Conservation (phyloP, 352 stramenopile species). For the Phytophthora foliorum region DNA sequence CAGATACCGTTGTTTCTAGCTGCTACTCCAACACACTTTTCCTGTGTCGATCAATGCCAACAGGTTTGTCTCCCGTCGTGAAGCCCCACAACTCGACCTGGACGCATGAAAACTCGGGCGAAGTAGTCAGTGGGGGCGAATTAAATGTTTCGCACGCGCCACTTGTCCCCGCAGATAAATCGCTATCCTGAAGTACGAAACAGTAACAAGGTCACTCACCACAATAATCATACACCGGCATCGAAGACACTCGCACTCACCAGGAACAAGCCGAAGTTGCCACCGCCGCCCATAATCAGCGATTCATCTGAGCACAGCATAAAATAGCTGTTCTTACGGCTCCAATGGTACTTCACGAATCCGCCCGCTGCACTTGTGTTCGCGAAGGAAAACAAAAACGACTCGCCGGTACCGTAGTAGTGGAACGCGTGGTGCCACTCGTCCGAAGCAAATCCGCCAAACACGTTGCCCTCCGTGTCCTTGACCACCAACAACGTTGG, state of each 20-base stretch:
- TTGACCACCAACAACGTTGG: constrained; percentile 88
- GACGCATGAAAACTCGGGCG: constrained; percentile 84
- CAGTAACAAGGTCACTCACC: constrained; percentile 11
- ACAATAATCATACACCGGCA: neutral
- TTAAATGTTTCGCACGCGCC: constrained; percentile 91
- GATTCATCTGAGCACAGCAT: constrained; percentile 93
- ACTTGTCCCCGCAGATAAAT: constrained; percentile 86
- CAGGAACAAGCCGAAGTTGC: constrained; percentile 91
- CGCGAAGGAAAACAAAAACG: constrained; percentile 91
- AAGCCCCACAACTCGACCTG: constrained; percentile 91
- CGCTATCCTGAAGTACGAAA: constrained; percentile 67
- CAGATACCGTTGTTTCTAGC: too few species aligned
- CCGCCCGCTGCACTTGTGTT: constrained; percentile 37
- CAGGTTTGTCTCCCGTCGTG: constrained; percentile 66
- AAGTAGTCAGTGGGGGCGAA: constrained; percentile 77
- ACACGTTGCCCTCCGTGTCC: constrained; percentile 77
- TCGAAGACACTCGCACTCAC: constrained; percentile 45
- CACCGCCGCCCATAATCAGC: constrained; percentile 91
- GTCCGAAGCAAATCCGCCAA: constrained; percentile 86
- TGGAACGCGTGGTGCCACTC: constrained; percentile 82
- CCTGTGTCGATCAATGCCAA: constrained; percentile 46
- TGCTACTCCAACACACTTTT: constrained; percentile 80
- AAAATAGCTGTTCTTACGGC: constrained; percentile 92
- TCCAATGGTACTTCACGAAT: constrained; percentile 90
- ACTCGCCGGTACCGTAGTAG: constrained; percentile 92